Conservation (phyloP, 2,329 filamentous ascomycete genomes). For the Aspergillus versicolor region DNA sequence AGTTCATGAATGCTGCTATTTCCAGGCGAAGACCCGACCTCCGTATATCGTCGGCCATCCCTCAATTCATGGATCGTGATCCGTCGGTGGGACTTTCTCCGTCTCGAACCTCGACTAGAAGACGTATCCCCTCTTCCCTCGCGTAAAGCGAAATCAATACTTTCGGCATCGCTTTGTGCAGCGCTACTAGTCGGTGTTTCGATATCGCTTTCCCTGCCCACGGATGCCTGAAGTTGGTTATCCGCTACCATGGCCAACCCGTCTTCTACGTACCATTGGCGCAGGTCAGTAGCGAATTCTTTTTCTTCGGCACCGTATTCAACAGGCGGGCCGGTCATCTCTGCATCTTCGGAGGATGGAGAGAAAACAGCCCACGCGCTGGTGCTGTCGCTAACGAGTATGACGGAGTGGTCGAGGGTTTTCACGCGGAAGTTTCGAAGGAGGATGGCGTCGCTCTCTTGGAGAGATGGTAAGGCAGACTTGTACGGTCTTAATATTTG, state of each 20-base stretch:
- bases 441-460: constrained; percentile 43
- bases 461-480: constrained; percentile 37
- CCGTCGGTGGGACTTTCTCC: constrained; percentile 31
- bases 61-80: constrained; percentile 45
- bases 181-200: constrained; percentile 25
- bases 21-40: constrained; percentile 38
- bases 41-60: constrained; percentile 42
- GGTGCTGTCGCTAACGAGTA: constrained; percentile 41
- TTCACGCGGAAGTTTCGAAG: constrained; percentile 48
- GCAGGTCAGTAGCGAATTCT: constrained; percentile 33
- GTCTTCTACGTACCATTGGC: constrained; percentile 42
- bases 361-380: constrained; percentile 51
- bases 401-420: constrained; percentile 39
- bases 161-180: constrained; percentile 33
- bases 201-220: constrained; percentile 29
- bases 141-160: constrained; percentile 27
- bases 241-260: constrained; percentile 38
- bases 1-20: constrained; percentile 43
- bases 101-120: constrained; percentile 28
- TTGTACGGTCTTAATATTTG: constrained; percentile 45
- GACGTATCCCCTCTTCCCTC: constrained; percentile 19
- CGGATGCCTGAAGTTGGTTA: constrained; percentile 35
- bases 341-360: constrained; percentile 25
- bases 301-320: constrained; percentile 41
- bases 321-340: constrained; percentile 39